Evolutionary conservation across 345 rosid species (phyloP).

Genomic region (Syzygium oleosum): DNA sequence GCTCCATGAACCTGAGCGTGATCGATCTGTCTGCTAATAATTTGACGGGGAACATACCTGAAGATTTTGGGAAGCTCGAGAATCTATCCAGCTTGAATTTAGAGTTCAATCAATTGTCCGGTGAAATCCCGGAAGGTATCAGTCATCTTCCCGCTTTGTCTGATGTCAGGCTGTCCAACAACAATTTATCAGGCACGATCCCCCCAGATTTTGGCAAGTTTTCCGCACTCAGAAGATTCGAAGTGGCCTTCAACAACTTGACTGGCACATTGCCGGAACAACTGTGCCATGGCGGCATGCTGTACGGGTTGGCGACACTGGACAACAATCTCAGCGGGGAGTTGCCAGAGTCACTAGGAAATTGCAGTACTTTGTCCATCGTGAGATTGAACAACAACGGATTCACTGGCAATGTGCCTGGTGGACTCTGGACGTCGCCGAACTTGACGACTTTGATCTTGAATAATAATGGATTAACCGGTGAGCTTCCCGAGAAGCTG

Average conservation of each 20-base stretch:
- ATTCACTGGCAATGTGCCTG: conserved; percentile 39
- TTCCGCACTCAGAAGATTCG: conserved; percentile 23
- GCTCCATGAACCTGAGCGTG: conserved; percentile 12
- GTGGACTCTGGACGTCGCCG: conserved; percentile 32
- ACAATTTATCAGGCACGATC: conserved; percentile 38
- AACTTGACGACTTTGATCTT: conserved; percentile 13
- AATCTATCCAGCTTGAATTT: conserved; percentile 13
- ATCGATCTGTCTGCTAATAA: conserved; percentile 41
- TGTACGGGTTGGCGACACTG: conserved; percentile 27
- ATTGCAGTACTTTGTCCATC: conserved; percentile 22
- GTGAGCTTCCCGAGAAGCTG: conserved; percentile 40
- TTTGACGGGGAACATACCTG: conserved; percentile 40
- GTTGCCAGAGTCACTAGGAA: conserved; percentile 41
- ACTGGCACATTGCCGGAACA: conserved; percentile 37
- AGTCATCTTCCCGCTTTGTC: conserved; percentile 32
- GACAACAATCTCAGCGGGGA: conserved; percentile 45
- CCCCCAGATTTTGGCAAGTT: conserved; percentile 44
- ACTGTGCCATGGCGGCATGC: conserved; percentile 35
- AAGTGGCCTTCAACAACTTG: conserved; percentile 33
- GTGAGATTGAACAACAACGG: conserved; percentile 13
- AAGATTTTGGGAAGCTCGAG: conserved; percentile 35
- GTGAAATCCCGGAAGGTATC: conserved; percentile 41
- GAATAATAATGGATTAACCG: conserved; percentile 30
- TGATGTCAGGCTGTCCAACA: conserved; percentile 28
- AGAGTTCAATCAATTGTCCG: conserved; percentile 33